phyloP scores from a whole-genome alignment of 176 grass and related monocot genomes.

The Tillandsia leiboldiana region DNA sequence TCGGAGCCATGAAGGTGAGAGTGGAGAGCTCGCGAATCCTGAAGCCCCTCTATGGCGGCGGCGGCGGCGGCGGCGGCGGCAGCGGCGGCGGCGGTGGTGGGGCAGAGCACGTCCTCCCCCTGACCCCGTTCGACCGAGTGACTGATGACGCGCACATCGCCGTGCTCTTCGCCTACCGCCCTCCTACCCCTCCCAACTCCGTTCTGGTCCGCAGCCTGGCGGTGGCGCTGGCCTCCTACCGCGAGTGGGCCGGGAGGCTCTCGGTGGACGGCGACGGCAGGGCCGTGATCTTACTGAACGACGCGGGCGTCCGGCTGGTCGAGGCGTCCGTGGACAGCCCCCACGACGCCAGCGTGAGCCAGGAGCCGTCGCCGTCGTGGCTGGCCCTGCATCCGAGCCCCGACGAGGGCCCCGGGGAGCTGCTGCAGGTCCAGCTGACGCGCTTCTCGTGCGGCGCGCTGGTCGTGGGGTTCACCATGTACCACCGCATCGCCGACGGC shows the following conservation, averaged over 20 bases:
- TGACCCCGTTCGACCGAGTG: neutral
- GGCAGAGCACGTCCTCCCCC: neutral
- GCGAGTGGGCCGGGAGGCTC: neutral
- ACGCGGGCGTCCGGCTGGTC: neutral
- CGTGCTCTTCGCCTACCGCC: slow-evolving; percentile 13
- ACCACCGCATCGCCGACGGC: slow-evolving; percentile 37
- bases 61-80: neutral
- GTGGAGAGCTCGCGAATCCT: neutral
- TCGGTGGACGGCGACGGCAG: neutral
- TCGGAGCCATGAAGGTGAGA: neutral
- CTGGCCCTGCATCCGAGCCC: neutral
- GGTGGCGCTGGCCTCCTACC: neutral
- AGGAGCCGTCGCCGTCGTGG: neutral
- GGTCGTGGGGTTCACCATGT: slow-evolving; percentile 23
- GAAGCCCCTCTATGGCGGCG: neutral
- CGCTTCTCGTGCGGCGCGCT: slow-evolving; percentile 33
- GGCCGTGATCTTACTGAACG: slow-evolving; percentile 12
- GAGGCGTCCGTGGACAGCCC: neutral
- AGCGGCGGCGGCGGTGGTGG: neutral
- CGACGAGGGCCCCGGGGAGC: neutral
- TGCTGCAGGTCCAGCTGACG: slow-evolving; percentile 26
- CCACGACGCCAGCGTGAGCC: neutral
- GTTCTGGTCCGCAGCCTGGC: slow-evolving; percentile 12
- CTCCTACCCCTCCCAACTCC: neutral
- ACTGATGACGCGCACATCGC: neutral